Percentiles rank a stretch among this genome's conserved stretches.
Conservation (phyloP, 495 filamentous ascomycete genomes). For the Saxophila tyrrhenica region DNA sequence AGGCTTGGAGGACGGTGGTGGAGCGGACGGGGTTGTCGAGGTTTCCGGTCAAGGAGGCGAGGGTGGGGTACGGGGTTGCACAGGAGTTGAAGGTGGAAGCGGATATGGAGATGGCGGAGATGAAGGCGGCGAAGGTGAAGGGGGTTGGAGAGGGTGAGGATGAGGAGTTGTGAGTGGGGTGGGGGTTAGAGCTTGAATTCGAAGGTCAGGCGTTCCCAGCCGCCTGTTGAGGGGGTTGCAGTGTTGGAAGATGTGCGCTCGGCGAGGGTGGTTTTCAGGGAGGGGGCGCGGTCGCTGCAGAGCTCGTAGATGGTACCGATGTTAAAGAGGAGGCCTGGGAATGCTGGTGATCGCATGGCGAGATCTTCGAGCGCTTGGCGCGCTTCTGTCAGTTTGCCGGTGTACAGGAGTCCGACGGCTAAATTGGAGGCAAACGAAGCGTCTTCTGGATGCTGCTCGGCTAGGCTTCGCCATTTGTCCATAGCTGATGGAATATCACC, state of each 20-base stretch:
- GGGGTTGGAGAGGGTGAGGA: neutral
- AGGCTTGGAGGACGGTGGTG: neutral
- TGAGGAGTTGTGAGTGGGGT: neutral
- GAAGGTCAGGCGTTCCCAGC: slow-evolving; percentile 56
- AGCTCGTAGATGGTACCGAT: slow-evolving; percentile 85
- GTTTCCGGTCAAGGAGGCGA: slow-evolving; percentile 5
- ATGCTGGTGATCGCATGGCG: slow-evolving; percentile 48
- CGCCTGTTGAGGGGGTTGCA: slow-evolving; percentile 31
- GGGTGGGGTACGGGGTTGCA: neutral
- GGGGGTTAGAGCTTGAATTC: slow-evolving; percentile 64
- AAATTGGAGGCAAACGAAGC: slow-evolving; percentile 66
- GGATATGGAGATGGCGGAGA: neutral
- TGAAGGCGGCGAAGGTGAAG: neutral
- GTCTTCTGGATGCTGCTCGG: slow-evolving; percentile 28
- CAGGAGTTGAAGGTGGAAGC: neutral
- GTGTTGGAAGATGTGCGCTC: slow-evolving; percentile 51
- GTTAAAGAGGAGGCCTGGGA: slow-evolving; percentile 75
- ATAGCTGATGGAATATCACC: slow-evolving; percentile 56
- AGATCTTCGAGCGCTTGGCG: slow-evolving; percentile 51
- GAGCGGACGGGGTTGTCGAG: slow-evolving; percentile 3
- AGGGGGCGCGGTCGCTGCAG: slow-evolving; percentile 61
- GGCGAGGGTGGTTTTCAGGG: slow-evolving; percentile 56
- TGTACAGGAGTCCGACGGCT: slow-evolving; percentile 73
- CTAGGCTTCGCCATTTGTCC: slow-evolving; percentile 49
- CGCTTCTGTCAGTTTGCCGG: slow-evolving; percentile 64